phyloP scores from a whole-genome alignment of 345 rosid species.

The Eucalyptus grandis region DNA sequence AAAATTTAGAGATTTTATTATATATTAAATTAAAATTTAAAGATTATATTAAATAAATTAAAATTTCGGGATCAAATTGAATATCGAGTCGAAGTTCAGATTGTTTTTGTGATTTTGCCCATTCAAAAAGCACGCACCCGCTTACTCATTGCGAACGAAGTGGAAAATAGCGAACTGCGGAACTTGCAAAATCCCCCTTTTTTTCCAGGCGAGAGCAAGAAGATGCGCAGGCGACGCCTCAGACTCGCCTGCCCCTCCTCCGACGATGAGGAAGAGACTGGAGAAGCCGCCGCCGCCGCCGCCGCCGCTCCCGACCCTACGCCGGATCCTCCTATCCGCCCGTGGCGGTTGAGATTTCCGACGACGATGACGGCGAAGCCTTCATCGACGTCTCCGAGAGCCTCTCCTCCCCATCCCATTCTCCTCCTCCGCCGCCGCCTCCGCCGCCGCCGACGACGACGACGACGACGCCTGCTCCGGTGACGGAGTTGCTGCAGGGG shows the following conservation, averaged over 20 bases:
- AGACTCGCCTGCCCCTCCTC: slow-evolving; percentile 28
- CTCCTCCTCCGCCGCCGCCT: slow-evolving; percentile 6
- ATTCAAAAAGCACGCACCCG: neutral
- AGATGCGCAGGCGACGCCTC: slow-evolving; percentile 56
- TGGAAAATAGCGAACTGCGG: fast-evolving
- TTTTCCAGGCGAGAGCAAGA: neutral
- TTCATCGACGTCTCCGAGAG: slow-evolving; percentile 39
- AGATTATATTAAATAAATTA: too few relatives aligned
- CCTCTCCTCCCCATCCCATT: slow-evolving; percentile 23
- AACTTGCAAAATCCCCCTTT: neutral
- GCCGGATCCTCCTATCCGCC: slow-evolving; percentile 4
- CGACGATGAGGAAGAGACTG: slow-evolving; percentile 39
- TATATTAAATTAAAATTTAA: fast-evolving
- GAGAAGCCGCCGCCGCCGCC: neutral
- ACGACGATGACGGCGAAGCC: slow-evolving; percentile 33
- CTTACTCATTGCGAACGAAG: neutral
- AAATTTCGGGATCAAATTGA: too few relatives aligned
- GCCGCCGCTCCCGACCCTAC: slow-evolving; percentile 8
- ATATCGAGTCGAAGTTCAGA: too few relatives aligned
- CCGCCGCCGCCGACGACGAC: neutral
- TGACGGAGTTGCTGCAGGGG: slow-evolving; percentile 25
- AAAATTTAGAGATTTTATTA: too few relatives aligned
- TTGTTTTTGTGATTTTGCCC: too few relatives aligned
- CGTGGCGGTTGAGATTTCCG: slow-evolving; percentile 23
- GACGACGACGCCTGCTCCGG: slow-evolving; percentile 10